Percentiles rank a stretch among this genome's conserved stretches.
phyloP scores from a whole-genome alignment of 2,329 filamentous ascomycete species.

The Penicillium sp. region DNA sequence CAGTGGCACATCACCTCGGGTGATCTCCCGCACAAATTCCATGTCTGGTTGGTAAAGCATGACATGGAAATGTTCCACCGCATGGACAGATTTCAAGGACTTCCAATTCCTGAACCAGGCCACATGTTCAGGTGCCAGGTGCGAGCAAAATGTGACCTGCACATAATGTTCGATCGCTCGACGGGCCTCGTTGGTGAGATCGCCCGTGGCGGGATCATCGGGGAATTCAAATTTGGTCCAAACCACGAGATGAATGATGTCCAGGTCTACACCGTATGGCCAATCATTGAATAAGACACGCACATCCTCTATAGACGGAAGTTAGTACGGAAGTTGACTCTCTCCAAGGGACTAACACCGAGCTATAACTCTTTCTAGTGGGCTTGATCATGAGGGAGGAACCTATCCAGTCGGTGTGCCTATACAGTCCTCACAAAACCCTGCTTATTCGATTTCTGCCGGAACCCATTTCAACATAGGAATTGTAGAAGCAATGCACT shows the following conservation, averaged over 20 bases:
- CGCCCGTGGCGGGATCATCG: conserved; percentile 60
- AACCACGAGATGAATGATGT: conserved; percentile 78
- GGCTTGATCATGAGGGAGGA: no score
- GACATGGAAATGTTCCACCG: conserved; percentile 90
- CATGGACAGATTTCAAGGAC: conserved; percentile 74
- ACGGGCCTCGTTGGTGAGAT: conserved; percentile 60
- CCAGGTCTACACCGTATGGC: conserved; percentile 77
- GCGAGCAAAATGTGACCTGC: conserved; percentile 55
- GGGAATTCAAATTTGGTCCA: conserved; percentile 86
- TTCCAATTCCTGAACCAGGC: conserved; percentile 95
- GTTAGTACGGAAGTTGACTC: conserved; percentile 8
- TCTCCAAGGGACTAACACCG: not conserved
- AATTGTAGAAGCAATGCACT: conserved; percentile 1
- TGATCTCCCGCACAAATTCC: conserved; percentile 63
- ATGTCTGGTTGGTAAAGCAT: conserved; percentile 75
- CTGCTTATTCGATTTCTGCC: no score
- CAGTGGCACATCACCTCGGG: conserved; percentile 65
- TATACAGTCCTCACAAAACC: no score
- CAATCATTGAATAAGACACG: conserved; percentile 85
- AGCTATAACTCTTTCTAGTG: no score
- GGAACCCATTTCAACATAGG: no score
- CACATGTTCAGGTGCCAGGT: conserved; percentile 44
- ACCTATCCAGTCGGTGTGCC: no score
- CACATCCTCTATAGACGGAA: conserved; percentile 49
- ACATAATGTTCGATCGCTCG: conserved; percentile 67